phyloP scores from a whole-genome alignment of 2,329 filamentous ascomycete genomes.

The Apiospora marii region DNA sequence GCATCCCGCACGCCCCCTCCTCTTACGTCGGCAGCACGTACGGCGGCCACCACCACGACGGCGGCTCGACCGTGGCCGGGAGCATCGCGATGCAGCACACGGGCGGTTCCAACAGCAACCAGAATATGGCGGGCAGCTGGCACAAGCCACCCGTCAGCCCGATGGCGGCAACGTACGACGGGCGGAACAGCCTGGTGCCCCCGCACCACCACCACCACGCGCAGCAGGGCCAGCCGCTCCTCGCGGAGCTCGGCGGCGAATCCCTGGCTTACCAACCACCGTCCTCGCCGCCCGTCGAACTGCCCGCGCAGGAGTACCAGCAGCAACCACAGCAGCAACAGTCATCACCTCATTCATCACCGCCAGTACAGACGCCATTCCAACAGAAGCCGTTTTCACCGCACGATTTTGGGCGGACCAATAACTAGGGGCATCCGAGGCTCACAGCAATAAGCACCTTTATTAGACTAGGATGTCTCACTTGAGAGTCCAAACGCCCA shows the following conservation, averaged over 20 bases:
- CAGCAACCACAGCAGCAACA: neutral
- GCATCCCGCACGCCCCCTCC: neutral
- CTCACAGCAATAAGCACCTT: neutral
- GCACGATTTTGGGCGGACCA: neutral
- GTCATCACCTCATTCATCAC: neutral
- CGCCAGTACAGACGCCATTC: neutral
- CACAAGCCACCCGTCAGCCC: constrained; percentile 2
- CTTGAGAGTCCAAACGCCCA: neutral
- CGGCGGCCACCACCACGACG: neutral
- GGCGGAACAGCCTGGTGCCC: neutral
- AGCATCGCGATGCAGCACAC: neutral
- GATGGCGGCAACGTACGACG: neutral
- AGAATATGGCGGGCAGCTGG: neutral
- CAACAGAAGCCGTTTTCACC: neutral
- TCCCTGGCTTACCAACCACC: neutral
- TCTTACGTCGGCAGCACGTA: neutral
- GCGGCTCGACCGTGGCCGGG: neutral
- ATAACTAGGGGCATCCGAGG: neutral
- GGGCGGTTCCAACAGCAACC: neutral
- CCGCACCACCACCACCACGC: neutral
- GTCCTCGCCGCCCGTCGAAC: constrained; percentile 22
- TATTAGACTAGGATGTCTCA: neutral
- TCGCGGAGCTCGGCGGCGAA: constrained; percentile 23
- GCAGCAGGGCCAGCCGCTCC: constrained; percentile 26
- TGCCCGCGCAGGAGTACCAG: constrained; percentile 9